A percentile compares a stretch with the other conserved stretches of the same genome.
Evolutionary conservation across 805 yeast genomes (phyloP).

Genomic region (Cyberlindnera mrakii): DNA sequence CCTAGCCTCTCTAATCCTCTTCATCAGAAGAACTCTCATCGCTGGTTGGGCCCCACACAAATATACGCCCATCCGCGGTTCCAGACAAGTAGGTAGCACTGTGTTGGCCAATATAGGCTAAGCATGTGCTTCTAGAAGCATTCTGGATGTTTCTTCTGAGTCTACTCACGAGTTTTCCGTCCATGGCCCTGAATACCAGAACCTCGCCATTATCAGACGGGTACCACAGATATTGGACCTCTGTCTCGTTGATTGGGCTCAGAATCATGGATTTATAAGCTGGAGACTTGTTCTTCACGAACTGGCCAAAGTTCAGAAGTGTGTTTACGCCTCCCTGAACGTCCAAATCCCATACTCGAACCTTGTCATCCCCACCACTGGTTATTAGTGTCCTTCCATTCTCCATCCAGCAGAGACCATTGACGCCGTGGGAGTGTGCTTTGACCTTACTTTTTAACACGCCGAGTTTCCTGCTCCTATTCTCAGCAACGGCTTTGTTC

Average conservation of each 20-base stretch:
- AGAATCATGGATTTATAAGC: conserved; percentile 22
- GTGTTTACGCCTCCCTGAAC: conserved; percentile 49
- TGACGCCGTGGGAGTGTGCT: conserved; percentile 76
- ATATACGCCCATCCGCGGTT: conserved; percentile 60
- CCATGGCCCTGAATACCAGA: conserved; percentile 47
- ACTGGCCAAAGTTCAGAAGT: conserved; percentile 71
- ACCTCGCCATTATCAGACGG: conserved; percentile 77
- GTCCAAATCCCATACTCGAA: conserved; percentile 70
- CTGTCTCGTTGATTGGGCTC: conserved; percentile 42
- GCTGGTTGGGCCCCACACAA: conserved; percentile 44
- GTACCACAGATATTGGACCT: conserved; percentile 51
- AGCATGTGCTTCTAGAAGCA: conserved; percentile 41
- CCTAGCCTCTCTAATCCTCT: background rate
- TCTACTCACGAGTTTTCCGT: conserved; percentile 59
- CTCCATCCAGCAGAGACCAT: conserved; percentile 72
- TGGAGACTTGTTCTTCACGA: conserved; percentile 56
- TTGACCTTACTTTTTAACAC: conserved; percentile 25
- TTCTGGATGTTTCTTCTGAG: conserved; percentile 40
- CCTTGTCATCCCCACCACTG: conserved; percentile 74
- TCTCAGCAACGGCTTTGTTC: conserved; percentile 13
- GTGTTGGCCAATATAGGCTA: conserved; percentile 42
- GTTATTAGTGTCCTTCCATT: conserved; percentile 57
- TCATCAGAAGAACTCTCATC: conserved; percentile 11
- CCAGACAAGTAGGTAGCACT: conserved; percentile 50
- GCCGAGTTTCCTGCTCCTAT: conserved; percentile 18